phyloP scores from a whole-genome alignment of 148 eudicot genomes.

The Vaccinium darrowii region DNA sequence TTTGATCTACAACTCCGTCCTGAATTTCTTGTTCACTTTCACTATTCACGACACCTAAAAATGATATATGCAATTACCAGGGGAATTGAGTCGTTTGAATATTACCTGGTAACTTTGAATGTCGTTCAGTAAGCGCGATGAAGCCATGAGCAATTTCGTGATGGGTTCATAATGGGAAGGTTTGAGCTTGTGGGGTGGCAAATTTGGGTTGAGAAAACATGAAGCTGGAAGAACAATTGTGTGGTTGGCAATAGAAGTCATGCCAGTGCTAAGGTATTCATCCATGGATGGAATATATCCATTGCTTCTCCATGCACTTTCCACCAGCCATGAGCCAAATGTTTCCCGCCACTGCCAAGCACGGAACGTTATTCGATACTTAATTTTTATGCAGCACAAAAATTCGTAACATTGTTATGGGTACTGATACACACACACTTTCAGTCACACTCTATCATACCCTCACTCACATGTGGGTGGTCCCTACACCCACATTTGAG shows the following conservation, averaged over 20 bases:
- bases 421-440: no score
- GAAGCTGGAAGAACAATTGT: conserved; percentile 30
- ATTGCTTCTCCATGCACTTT: conserved; percentile 41
- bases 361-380: no score
- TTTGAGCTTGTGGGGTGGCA: conserved; percentile 15
- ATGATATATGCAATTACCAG: no score
- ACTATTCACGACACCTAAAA: no score
- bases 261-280: conserved; percentile 36
- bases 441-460: no score
- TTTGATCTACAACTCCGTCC: no score
- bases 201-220: conserved; percentile 15
- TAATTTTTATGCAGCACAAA: not conserved
- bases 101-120: conserved; percentile 45
- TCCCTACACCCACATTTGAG: no score
- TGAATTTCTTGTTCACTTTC: no score
- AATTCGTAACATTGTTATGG: not conserved
- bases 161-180: conserved; percentile 21
- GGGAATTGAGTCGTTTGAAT: not conserved
- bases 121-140: conserved; percentile 41
- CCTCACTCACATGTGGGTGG: no score
- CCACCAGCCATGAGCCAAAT: conserved; percentile 41
- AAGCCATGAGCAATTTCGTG: conserved; percentile 40
- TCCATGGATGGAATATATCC: conserved; percentile 36
- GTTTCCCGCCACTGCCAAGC: conserved; percentile 41
- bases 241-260: conserved; percentile 36